Percentiles rank a stretch among this genome's conserved stretches.
phyloP scores from a whole-genome alignment of 306 rosid species.

The Cicer cuneatum region DNA sequence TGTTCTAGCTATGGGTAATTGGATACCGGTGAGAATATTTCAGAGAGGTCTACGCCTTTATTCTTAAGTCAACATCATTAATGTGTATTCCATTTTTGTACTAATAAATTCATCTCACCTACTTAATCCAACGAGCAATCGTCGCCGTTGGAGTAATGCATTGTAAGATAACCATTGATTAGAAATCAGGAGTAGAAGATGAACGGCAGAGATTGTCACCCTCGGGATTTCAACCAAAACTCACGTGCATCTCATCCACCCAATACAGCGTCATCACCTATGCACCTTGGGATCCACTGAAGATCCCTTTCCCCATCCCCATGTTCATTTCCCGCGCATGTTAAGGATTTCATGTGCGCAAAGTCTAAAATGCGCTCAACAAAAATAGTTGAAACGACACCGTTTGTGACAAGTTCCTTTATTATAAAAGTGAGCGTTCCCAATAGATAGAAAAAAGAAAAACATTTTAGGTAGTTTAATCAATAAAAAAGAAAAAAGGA shows the following conservation, averaged over 20 bases:
- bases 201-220: background rate
- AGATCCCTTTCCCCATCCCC: conserved; percentile 33
- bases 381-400: background rate
- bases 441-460: background rate
- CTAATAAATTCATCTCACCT: background rate
- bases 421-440: conserved; percentile 30
- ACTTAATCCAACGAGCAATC: background rate
- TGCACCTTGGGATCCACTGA: conserved; percentile 43
- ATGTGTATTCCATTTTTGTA: conserved; percentile 39
- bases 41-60: conserved; percentile 12
- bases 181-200: background rate
- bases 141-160: background rate
- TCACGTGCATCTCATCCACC: conserved; percentile 45
- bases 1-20: background rate
- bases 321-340: background rate
- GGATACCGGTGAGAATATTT: conserved; percentile 17
- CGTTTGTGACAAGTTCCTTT: background rate
- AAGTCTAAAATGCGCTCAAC: conserved; percentile 14
- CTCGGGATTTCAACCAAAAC: conserved; percentile 15
- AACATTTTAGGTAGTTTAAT: background rate
- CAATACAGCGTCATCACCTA: conserved; percentile 11
- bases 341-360: background rate
- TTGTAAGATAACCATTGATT: background rate
- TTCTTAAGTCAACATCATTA: conserved; percentile 27
- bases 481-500: background rate